Evolutionary conservation across 495 filamentous ascomycete species (phyloP), one percentile per base, ranked within the genome.

Genomic region (Daldinia vernicosa): DNA sequence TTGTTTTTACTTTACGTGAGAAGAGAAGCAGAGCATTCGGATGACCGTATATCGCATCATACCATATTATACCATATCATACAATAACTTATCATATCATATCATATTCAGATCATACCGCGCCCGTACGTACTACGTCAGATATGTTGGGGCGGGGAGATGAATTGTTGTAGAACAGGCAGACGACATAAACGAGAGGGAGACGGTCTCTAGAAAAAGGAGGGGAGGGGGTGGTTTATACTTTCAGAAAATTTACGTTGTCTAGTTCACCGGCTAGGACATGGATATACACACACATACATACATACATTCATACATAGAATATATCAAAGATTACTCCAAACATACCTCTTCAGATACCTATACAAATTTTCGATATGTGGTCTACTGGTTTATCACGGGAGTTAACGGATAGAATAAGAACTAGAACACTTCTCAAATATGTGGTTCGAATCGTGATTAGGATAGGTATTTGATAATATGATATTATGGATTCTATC

Each of bases 41-140:
- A 54, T n/a, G 51, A 32, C 33, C 19, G 33, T 57, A 57, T 57
- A 39, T 35, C 54, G 33, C 30, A 39, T 37, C 19, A 5, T 37
- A 15, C 15, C 24, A 54, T 54, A 30, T 54, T 27, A 54, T 47
- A 47, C 19, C 51, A 30, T 30, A 30, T 32, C 26, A 54, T 28
- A n/a, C 8, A 7, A 47, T 47, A 33, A 0, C 11, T 33, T 33
- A 22, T 47, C 40, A 47, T 22, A n/a, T 22, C 30, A 22, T 56
- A 45, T 22, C 40, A 45, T 8, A 45, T 17, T 19, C n/a, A 33
- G 1, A 39, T 55, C 52, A 55, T 56, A 14, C 53, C n/a, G 40
- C 7, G 40, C 7, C 40, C 15, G 40, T 45, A 45, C 6, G 3
- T 45, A 14, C 33, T 45, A 3, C 40, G 8, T 45, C 15, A 45